Percentiles rank a stretch among this genome's conserved stretches.
phyloP scores from a whole-genome alignment of 805 yeast species.

The Grigorovia jiainica region DNA sequence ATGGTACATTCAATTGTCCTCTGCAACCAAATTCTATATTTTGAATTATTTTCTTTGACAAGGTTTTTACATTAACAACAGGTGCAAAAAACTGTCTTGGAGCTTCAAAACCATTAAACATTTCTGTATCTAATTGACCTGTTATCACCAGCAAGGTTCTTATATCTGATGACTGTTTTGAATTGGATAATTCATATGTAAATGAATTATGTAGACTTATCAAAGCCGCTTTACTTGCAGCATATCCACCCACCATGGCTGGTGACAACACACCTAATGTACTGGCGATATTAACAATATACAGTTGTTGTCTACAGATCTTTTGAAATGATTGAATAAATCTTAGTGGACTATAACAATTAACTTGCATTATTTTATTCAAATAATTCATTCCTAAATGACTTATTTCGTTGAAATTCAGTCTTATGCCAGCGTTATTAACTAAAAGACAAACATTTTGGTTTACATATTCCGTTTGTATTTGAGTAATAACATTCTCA shows the following conservation, averaged over 20 bases:
- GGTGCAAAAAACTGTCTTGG: slow-evolving; percentile 77
- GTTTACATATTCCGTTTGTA: slow-evolving; percentile 38
- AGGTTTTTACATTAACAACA: slow-evolving; percentile 46
- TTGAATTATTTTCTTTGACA: slow-evolving; percentile 47
- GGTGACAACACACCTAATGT: slow-evolving; percentile 76
- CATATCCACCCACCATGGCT: slow-evolving; percentile 65
- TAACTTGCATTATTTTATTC: slow-evolving; percentile 49
- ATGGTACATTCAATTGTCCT: slow-evolving; percentile 64
- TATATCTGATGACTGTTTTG: slow-evolving; percentile 39
- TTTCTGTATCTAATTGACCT: slow-evolving; percentile 67
- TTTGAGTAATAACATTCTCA: slow-evolving; percentile 28
- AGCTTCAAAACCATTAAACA: slow-evolving; percentile 69
- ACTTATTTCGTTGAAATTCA: slow-evolving; percentile 37
- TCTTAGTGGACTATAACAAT: slow-evolving; percentile 55
- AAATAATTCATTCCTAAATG: slow-evolving; percentile 15
- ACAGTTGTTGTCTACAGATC: slow-evolving; percentile 48
- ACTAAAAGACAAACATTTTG: slow-evolving; percentile 55
- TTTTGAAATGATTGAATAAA: slow-evolving; percentile 56
- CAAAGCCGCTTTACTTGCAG: slow-evolving; percentile 79
- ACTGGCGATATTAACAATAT: slow-evolving; percentile 69
- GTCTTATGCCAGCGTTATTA: slow-evolving; percentile 76
- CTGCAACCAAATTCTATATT: slow-evolving; percentile 53
- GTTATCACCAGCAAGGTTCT: slow-evolving; percentile 70
- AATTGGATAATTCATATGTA: slow-evolving; percentile 52
- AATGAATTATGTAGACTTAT: slow-evolving; percentile 78